A percentile compares a stretch with the other conserved stretches of the same genome.
These are phyloP conservation scores for Malassezia vespertilionis DNA, from an alignment of 1,284 basidiomycete genomes.

Conservation along the genomic window DNA sequence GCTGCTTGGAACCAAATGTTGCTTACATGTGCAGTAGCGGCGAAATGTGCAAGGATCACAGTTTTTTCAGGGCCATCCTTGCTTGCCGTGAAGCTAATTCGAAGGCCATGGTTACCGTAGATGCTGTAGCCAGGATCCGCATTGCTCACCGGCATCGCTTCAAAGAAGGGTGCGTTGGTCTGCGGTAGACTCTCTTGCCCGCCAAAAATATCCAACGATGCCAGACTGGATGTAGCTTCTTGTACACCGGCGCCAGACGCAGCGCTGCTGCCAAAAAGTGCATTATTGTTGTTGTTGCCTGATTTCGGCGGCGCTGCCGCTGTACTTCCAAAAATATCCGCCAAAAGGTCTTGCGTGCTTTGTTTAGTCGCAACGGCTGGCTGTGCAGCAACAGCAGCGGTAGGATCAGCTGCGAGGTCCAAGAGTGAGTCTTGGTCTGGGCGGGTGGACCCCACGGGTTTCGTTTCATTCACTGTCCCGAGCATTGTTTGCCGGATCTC, in stretches of 20 bases:
- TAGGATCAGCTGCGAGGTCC: neutral
- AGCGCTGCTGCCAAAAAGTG: constrained; percentile 58
- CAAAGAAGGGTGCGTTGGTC: constrained; percentile 21
- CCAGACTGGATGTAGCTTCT: constrained; percentile 7
- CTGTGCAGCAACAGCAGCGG: constrained; percentile 13
- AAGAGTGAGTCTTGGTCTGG: constrained; percentile 13
- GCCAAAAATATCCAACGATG: constrained; percentile 54
- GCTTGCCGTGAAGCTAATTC: constrained; percentile 71
- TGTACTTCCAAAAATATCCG: constrained; percentile 73
- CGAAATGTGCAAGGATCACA: constrained; percentile 80
- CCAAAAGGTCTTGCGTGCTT: constrained; percentile 76
- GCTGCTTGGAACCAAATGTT: constrained; percentile 72
- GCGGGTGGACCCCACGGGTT: constrained; percentile 40
- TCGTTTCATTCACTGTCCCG: constrained; percentile 38
- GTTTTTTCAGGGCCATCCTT: constrained; percentile 75
- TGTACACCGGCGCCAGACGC: constrained; percentile 45
- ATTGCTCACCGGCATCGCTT: no score
- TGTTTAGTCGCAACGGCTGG: constrained; percentile 47
- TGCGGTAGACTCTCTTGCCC: constrained; percentile 58
- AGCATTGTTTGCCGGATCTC: constrained; percentile 57
- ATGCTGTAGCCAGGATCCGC: constrained; percentile 69
- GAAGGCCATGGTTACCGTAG: constrained; percentile 80
- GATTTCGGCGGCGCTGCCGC: constrained; percentile 24
- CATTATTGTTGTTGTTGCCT: constrained; percentile 78
- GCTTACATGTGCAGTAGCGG: constrained; percentile 53